phyloP scores from a whole-genome alignment of 306 rosid genomes.

The Hippophae rhamnoides region DNA sequence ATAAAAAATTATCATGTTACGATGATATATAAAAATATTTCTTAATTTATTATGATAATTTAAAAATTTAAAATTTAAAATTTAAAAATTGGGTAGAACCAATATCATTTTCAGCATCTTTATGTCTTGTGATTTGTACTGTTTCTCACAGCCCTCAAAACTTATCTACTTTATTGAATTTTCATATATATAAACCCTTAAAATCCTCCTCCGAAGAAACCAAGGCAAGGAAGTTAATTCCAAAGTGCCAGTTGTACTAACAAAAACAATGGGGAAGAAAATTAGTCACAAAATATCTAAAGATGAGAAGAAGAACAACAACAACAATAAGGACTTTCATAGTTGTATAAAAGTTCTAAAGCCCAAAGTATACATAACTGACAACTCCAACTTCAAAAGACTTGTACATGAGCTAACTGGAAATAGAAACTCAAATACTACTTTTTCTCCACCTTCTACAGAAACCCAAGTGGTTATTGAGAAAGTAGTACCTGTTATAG shows the following conservation, averaged over 20 bases:
- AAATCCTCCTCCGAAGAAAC: conserved; percentile 34
- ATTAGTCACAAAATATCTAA: conserved; percentile 14
- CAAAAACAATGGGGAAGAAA: conserved; percentile 29
- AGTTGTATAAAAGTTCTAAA: conserved; percentile 23
- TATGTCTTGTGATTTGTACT: conserved; percentile 12
- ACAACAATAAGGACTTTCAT: conserved; percentile 19
- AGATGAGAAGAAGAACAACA: neutral
- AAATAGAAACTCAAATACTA: conserved; percentile 5
- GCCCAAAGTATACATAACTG: conserved; percentile 39
- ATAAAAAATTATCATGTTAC: too few species aligned
- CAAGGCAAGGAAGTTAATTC: conserved; percentile 32
- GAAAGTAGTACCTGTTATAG: too few species aligned
- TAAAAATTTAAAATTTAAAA: too few species aligned
- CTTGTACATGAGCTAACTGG: conserved; percentile 42
- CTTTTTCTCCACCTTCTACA: neutral
- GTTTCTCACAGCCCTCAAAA: conserved; percentile 16
- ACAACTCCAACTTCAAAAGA: conserved; percentile 30
- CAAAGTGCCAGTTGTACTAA: conserved; percentile 36
- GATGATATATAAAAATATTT: neutral
- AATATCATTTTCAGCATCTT: conserved; percentile 49
- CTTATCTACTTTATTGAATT: conserved; percentile 19
- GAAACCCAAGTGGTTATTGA: neutral
- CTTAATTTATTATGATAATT: neutral
- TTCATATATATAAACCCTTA: conserved; percentile 30
- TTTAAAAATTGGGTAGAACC: neutral